A percentile compares a stretch with the other conserved stretches of the same genome.
phyloP scores from a whole-genome alignment of 169 alveolate species.

The Cryptosporidium muris region DNA sequence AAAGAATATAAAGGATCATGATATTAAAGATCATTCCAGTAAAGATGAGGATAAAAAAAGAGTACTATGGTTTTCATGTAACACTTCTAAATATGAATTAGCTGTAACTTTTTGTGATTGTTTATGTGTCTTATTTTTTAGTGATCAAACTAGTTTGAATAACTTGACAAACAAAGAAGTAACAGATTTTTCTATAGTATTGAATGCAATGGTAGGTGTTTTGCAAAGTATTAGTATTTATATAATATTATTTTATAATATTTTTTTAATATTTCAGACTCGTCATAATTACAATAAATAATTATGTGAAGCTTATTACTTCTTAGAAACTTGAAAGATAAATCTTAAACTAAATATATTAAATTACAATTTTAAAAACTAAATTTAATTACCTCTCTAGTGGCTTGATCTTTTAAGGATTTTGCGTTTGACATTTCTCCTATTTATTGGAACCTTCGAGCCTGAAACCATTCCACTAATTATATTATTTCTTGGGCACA shows the following conservation, averaged over 20 bases:
- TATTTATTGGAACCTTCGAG: constrained; percentile 41
- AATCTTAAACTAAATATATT: not conserved
- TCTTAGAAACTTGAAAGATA: too few relatives aligned
- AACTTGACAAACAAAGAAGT: constrained; percentile 2
- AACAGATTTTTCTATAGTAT: constrained; percentile 1
- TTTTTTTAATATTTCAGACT: not conserved
- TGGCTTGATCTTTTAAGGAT: constrained; percentile 17
- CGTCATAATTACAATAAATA: too few relatives aligned
- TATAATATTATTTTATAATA: not conserved
- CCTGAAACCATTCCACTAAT: constrained; percentile 56
- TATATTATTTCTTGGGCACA: constrained; percentile 8
- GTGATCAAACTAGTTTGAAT: not conserved
- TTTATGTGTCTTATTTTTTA: constrained; percentile 48
- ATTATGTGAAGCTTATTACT: too few relatives aligned
- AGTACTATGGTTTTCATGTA: constrained; percentile 19
- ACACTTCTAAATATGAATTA: not conserved
- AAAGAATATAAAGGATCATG: not conserved
- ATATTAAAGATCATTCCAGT: not conserved
- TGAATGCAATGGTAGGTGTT: not conserved
- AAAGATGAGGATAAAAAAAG: not conserved
- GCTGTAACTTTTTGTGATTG: constrained; percentile 4
- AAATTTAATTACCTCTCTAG: not conserved
- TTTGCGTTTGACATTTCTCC: constrained; percentile 60
- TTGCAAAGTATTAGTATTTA: not conserved
- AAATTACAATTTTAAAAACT: not conserved